Conservation (phyloP, 2,329 filamentous ascomycete species). For the Colletotrichum lentis region DNA sequence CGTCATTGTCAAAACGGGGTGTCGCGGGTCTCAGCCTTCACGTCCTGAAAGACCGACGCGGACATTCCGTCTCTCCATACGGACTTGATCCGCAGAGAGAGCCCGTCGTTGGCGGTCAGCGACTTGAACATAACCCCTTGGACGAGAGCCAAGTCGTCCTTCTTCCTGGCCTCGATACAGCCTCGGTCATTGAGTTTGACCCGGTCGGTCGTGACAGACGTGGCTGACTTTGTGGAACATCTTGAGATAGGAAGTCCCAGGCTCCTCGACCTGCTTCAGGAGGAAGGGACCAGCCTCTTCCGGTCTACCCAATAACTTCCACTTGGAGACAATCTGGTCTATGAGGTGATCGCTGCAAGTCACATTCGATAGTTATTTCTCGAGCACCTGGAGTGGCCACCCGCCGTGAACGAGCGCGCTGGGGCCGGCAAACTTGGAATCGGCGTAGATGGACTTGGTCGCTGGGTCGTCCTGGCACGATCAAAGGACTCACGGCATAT, state of each 20-base stretch:
- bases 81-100: constrained; percentile 25
- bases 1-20: not conserved
- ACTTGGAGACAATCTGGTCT: constrained; percentile 47
- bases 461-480: constrained; percentile 42
- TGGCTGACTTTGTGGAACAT: constrained; percentile 55
- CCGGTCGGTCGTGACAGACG: constrained; percentile 33
- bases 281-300: constrained; percentile 54
- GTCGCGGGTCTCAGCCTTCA: not conserved
- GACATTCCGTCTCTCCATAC: constrained; percentile 38
- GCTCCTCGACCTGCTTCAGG: constrained; percentile 43
- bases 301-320: constrained; percentile 52
- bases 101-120: not conserved
- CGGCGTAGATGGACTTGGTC: constrained; percentile 48
- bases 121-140: constrained; percentile 33
- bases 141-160: constrained; percentile 39
- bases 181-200: constrained; percentile 36
- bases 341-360: constrained; percentile 14
- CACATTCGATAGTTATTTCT: constrained; percentile 34
- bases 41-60: not conserved
- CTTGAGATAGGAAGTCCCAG: constrained; percentile 59
- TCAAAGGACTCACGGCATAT: no score
- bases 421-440: constrained; percentile 58
- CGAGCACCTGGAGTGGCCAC: constrained; percentile 52
- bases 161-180: constrained; percentile 26
- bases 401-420: constrained; percentile 60